Percentiles rank a stretch among this genome's conserved stretches.
phyloP scores from a whole-genome alignment of 352 stramenopile species.

The Pythium utonaiense region DNA sequence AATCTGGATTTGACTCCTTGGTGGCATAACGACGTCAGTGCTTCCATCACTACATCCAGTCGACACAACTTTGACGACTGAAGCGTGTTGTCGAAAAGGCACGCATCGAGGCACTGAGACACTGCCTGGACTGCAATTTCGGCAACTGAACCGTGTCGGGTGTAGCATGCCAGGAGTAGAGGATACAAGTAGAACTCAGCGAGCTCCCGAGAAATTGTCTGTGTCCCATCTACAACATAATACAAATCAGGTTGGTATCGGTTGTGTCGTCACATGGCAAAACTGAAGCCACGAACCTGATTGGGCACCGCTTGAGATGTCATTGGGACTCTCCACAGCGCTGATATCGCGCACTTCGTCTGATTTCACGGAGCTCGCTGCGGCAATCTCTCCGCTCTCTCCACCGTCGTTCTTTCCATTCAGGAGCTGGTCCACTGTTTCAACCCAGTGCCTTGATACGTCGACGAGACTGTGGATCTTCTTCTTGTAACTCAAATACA shows the following conservation, averaged over 20 bases:
- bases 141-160: slow-evolving; percentile 56
- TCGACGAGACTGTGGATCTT: slow-evolving; percentile 5
- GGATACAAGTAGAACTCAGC: slow-evolving; percentile 77
- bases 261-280: background rate
- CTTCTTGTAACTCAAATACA: slow-evolving; percentile 82
- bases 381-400: background rate
- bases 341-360: slow-evolving; percentile 19
- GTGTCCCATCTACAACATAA: background rate
- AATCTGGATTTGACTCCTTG: slow-evolving; percentile 76
- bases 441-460: background rate
- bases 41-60: slow-evolving; percentile 57
- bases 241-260: background rate
- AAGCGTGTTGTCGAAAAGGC: slow-evolving; percentile 41
- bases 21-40: slow-evolving; percentile 68
- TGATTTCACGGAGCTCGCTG: no score
- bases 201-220: slow-evolving; percentile 2
- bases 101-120: slow-evolving; percentile 55
- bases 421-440: background rate
- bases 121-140: slow-evolving; percentile 45
- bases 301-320: background rate
- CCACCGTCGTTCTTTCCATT: background rate
- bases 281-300: background rate
- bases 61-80: slow-evolving; percentile 31
- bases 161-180: slow-evolving; percentile 75
- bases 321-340: background rate